Evolutionary conservation across 2,329 filamentous ascomycete genomes (phyloP).

Genomic region (Penicillium nordicum): DNA sequence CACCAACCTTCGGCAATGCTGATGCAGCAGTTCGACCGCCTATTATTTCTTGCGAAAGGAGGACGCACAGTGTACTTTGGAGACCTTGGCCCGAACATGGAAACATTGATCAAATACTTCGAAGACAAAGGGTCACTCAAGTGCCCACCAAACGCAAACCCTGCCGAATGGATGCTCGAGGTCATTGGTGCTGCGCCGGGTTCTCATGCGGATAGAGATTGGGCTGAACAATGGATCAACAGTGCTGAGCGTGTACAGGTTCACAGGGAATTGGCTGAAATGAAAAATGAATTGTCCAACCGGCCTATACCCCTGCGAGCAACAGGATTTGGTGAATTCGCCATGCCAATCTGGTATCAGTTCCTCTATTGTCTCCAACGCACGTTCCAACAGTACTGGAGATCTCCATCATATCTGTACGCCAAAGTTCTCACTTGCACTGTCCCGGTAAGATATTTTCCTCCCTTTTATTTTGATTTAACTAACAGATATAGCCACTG

Average conservation of each 20-base stretch:
- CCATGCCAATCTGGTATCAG: conserved; percentile 67
- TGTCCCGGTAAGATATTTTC: conserved; percentile 59
- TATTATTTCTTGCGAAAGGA: conserved; percentile 62
- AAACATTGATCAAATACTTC: conserved; percentile 61
- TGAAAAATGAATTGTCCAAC: conserved; percentile 23
- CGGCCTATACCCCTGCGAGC: conserved; percentile 38
- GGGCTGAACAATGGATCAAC: conserved; percentile 60
- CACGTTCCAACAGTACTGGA: conserved; percentile 88
- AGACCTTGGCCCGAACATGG: conserved; percentile 59
- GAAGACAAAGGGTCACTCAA: conserved; percentile 59
- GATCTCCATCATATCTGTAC: conserved; percentile 82
- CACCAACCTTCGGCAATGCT: conserved; percentile 93
- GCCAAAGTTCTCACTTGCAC: conserved; percentile 68
- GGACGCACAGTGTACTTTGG: conserved; percentile 69
- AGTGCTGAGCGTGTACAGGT: conserved; percentile 56
- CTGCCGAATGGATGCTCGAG: conserved; percentile 71
- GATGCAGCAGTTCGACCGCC: conserved; percentile 75
- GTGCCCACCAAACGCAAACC: conserved; percentile 63
- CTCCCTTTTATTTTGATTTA: neutral
- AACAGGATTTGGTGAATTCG: conserved; percentile 69
- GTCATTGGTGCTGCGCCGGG: conserved; percentile 60
- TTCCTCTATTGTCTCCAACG: conserved; percentile 65
- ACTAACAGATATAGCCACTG: conserved; percentile 46
- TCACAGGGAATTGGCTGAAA: conserved; percentile 48
- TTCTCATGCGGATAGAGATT: conserved; percentile 61